Percentiles rank a stretch among this genome's conserved stretches.
Conservation (phyloP, 371 early-diverging fungal genomes). For the Blastocladiella emersonii region DNA sequence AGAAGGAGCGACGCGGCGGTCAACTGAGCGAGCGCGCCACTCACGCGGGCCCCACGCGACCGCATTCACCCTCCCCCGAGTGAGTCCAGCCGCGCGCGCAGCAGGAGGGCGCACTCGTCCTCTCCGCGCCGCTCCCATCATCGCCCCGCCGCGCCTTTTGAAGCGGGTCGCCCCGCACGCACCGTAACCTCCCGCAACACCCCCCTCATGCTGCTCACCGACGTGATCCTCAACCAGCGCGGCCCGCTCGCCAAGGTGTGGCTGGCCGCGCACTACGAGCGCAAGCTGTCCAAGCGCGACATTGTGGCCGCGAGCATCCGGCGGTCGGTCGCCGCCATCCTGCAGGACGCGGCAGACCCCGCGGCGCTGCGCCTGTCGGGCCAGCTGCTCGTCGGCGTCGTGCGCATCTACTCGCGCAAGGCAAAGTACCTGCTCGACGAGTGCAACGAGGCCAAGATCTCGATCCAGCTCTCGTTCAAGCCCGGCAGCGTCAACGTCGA, state of each 20-base stretch:
- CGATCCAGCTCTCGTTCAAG: constrained; percentile 84
- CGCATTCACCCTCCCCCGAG: no score
- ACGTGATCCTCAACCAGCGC: constrained; percentile 62
- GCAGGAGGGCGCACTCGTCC: no score
- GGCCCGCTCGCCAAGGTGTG: constrained; percentile 92
- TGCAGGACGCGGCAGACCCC: constrained; percentile 61
- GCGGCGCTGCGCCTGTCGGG: constrained; percentile 90
- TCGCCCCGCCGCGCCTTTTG: no score
- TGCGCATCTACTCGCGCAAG: constrained; percentile 90
- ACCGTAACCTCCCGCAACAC: no score
- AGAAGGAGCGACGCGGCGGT: no score
- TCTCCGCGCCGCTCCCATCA: no score
- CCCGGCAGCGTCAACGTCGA: constrained; percentile 78
- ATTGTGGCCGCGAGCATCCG: constrained; percentile 41
- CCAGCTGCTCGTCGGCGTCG: constrained; percentile 91
- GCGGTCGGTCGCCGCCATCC: constrained; percentile 53
- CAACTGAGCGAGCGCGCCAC: no score
- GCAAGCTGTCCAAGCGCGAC: constrained; percentile 87
- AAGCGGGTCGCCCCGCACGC: no score
- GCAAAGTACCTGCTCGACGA: constrained; percentile 93
- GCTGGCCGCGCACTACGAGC: constrained; percentile 96
- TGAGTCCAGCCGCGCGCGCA: no score
- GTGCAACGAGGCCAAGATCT: constrained; percentile 87
- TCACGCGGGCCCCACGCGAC: no score
- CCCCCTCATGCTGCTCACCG: constrained; percentile 53